Evolutionary conservation across 2,329 filamentous ascomycete species (phyloP).

Genomic region (Monilinia fructicola): DNA sequence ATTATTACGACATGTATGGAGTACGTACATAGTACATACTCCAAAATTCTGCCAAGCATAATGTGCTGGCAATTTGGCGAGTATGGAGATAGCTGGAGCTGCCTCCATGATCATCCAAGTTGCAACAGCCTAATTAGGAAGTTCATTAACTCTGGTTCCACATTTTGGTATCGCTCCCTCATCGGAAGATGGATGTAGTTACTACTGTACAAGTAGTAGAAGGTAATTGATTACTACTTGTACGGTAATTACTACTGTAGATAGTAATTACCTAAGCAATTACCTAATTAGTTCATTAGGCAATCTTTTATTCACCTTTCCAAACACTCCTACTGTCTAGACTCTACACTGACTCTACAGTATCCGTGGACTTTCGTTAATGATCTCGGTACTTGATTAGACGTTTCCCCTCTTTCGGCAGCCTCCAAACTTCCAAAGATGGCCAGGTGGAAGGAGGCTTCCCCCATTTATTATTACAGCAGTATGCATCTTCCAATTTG

Average conservation of each 20-base stretch:
- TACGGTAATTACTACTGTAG: background rate
- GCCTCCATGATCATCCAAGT: too few species aligned
- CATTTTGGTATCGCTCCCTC: background rate
- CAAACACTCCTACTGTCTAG: too few species aligned
- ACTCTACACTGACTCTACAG: too few species aligned
- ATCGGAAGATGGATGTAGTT: background rate
- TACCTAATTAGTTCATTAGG: background rate
- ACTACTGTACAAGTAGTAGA: too few species aligned
- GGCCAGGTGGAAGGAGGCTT: conserved; percentile 15
- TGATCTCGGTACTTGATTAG: conserved; percentile 4
- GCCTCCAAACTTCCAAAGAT: background rate
- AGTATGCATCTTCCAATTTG: conserved; percentile 5
- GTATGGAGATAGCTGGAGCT: background rate
- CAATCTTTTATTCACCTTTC: background rate
- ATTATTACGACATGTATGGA: background rate
- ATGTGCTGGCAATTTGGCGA: conserved; percentile 1
- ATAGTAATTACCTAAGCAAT: too few species aligned
- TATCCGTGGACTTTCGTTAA: too few species aligned
- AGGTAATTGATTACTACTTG: too few species aligned
- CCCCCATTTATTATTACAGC: conserved; percentile 9
- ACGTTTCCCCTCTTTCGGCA: conserved; percentile 15
- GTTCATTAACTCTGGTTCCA: conserved; percentile 5
- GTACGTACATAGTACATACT: background rate
- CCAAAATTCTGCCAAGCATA: background rate
- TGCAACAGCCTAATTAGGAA: conserved; percentile 5